Base-by-base conservation (phyloP, 495 filamentous ascomycete species). In the Talaromyces nanjingensis region DNA sequence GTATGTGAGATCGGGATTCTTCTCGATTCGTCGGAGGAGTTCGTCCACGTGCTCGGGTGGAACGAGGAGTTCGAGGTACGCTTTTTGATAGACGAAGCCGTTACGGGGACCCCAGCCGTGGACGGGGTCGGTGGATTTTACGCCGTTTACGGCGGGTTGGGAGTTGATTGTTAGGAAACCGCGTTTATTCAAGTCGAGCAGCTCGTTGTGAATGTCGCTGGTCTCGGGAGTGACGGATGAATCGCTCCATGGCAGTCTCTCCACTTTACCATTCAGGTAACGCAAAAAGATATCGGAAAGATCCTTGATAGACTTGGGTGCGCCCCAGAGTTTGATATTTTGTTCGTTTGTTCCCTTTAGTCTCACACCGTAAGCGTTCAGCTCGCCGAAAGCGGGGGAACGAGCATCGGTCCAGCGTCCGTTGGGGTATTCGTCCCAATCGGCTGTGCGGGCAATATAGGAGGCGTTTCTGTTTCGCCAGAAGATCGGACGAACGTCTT, bases 401-500 rank as follows among this genome's bases (percentile, higher is more conserved):
- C 96, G 85, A 37, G 93, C 91, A 75, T 99, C 96, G 74, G 96
- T 96, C 96, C 96, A 99, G 74, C 96, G 90, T 39, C 96, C 96
- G 79, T 99, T 99, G 53, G 96, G 96, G 69, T 96, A 99, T 71
- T 99, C 96, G 68, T 99, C 96, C 96, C 96, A 99, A 67, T 97
- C 93, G 71, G 97, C 92, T 4, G 96, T 99, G 59, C 96, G 91
- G 39, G 88, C 87, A 31, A 99, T 87, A 69, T 99, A 99, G 2
- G 92, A 96, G 62, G 92, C 90, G 71, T 97, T 93, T 25, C 96
- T 88, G 77, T 98, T 96, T 64, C 93, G 88, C 96, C 96, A 99
- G 84, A 98, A 99, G 69, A 99, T 96, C 6, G 96, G 96, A 53
- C 96, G 92, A 53, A 99, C 96, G 72, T 98, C 96, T 77, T 99